Evolutionary conservation across 1,284 basidiomycete species (phyloP), one percentile per base, ranked within the genome.

Genomic region (Cyathus pygmaeus): DNA sequence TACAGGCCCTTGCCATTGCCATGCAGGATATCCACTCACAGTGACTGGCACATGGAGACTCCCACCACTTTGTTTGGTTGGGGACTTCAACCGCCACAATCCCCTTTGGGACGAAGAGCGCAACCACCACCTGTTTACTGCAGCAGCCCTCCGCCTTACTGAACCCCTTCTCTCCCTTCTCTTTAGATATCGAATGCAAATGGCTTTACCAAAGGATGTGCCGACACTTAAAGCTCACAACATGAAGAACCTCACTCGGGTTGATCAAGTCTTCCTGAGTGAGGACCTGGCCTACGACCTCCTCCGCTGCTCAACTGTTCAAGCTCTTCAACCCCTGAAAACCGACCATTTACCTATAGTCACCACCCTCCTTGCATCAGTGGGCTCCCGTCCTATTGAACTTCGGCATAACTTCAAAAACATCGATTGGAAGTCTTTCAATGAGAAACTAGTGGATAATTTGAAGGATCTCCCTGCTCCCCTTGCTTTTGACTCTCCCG

Each of bases 41-140:
- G 26, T 53, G 17, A 42, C 5, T 15, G 19, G 15, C 13, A 11
- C 23, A 44, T 26, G 24, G 19, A 2, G 51, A 10, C 26, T 61
- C 51, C 15, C 29, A 58, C 50, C 64, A 71, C n/a, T 51, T 75
- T 19, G 60, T 82, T 4, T 79, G 75, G 75, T 56, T 74, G 0
- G 79, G 1, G 80, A 84, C 66, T 83, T 84, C 72, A 84, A 84
- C 65, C 66, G 75, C 0, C 83, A 85, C 59, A 79, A 84, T 67
- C 77, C 77, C 0, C 26, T 74, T 0, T 85, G 82, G 82, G 82
- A 85, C 4, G 65, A 73, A 2, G 56, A 61, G 1, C 17, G 59
- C 0, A 82, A 85, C 57, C 11, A 46, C 0, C 81, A 79, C 41
- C 73, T 81, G 0, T 75, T 82, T 59, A 78, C 74, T 36, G 7